Evolutionary conservation across 2,329 filamentous ascomycete species (phyloP).

Genomic region (Lachnellula arida): DNA sequence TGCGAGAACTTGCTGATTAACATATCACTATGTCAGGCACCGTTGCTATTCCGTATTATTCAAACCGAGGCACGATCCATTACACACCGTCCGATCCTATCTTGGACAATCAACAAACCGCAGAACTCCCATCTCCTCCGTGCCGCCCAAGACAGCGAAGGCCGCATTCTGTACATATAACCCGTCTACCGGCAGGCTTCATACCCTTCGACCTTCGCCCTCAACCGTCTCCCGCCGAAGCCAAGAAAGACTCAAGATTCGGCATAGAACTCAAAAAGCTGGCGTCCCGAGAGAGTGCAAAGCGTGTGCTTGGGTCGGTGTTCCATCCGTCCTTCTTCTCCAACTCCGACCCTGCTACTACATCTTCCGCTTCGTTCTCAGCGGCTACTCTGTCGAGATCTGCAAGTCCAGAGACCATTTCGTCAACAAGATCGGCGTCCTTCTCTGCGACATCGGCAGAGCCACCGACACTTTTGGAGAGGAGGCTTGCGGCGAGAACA

Average conservation of each 20-base stretch:
- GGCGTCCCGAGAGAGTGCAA: conserved; percentile 40
- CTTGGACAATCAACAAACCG: conserved; percentile 11
- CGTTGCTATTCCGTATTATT: conserved; percentile 20
- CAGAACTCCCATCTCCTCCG: conserved; percentile 35
- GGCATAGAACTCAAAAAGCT: conserved; percentile 38
- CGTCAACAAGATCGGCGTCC: conserved; percentile 13
- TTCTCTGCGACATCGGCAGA: conserved; percentile 18
- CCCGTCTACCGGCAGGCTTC: conserved; percentile 42
- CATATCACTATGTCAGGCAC: conserved; percentile 28
- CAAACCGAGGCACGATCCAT: conserved; percentile 25
- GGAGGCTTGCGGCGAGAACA: conserved; percentile 15
- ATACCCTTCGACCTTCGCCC: conserved; percentile 34
- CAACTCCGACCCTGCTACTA: conserved; percentile 2
- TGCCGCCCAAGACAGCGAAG: conserved; percentile 48
- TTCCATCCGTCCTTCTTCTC: conserved; percentile 24
- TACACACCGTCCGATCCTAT: conserved; percentile 22
- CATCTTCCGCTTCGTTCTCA: conserved; percentile 17
- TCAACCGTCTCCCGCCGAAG: conserved; percentile 25
- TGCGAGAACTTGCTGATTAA: conserved; percentile 14
- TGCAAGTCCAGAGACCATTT: conserved; percentile 18
- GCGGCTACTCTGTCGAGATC: conserved; percentile 22
- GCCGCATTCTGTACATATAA: conserved; percentile 53
- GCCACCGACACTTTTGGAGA: conserved; percentile 20
- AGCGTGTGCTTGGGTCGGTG: conserved; percentile 31
- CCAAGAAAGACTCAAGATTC: conserved; percentile 31